Evolutionary conservation across 345 rosid genomes (phyloP).

Genomic region (Populus simonii): DNA sequence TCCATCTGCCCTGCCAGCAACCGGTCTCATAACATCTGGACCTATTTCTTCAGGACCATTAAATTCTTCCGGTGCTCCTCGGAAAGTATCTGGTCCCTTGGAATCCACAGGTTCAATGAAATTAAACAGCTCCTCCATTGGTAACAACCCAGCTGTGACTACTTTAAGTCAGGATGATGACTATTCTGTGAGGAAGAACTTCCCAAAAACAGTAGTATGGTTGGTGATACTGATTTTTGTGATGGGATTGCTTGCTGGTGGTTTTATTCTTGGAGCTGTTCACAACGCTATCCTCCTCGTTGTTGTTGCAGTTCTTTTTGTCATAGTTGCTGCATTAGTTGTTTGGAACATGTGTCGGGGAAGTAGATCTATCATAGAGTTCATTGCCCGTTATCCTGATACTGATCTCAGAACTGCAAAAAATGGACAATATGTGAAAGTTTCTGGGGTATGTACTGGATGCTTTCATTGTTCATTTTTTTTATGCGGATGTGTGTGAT

Average conservation of each 20-base stretch:
- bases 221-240: slow-evolving; percentile 60
- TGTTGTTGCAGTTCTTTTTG: slow-evolving; percentile 64
- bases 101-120: slow-evolving; percentile 15
- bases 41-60: slow-evolving; percentile 14
- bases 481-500: neutral
- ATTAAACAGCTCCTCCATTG: slow-evolving; percentile 2
- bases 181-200: slow-evolving; percentile 52
- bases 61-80: slow-evolving; percentile 14
- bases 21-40: slow-evolving; percentile 23
- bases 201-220: slow-evolving; percentile 72
- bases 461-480: neutral
- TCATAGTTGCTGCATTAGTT: slow-evolving; percentile 50
- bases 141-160: slow-evolving; percentile 17
- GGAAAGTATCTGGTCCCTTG: slow-evolving; percentile 26
- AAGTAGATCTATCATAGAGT: slow-evolving; percentile 55
- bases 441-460: slow-evolving; percentile 71
- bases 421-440: slow-evolving; percentile 87
- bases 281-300: slow-evolving; percentile 72
- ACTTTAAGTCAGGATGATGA: slow-evolving; percentile 25
- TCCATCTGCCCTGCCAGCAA: slow-evolving; percentile 23
- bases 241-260: slow-evolving; percentile 82
- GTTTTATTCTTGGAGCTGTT: slow-evolving; percentile 79
- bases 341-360: slow-evolving; percentile 76
- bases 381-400: slow-evolving; percentile 70
- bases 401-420: slow-evolving; percentile 82